phyloP scores from a whole-genome alignment of 805 yeast genomes.

The Metschnikowia kunwiensis region DNA sequence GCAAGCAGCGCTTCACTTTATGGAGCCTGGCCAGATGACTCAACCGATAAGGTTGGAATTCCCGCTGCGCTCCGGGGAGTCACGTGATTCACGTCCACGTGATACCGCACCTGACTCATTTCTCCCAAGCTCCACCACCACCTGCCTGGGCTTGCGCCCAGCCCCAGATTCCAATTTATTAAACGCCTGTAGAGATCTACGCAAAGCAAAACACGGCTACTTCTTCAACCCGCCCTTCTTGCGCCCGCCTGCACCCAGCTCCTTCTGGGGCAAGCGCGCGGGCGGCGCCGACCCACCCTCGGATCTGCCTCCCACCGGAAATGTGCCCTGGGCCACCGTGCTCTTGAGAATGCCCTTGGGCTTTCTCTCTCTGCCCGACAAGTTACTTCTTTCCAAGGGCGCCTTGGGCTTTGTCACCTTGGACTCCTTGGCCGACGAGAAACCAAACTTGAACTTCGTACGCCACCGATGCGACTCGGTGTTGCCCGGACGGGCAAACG shows the following conservation, averaged over 20 bases:
- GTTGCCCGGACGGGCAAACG: not conserved
- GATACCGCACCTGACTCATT: no score
- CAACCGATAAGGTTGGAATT: no score
- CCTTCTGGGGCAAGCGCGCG: constrained; percentile 1
- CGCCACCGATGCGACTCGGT: constrained; percentile 4
- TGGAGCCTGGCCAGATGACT: no score
- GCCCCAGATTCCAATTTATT: no score
- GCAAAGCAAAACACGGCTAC: no score
- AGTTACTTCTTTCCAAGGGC: not conserved
- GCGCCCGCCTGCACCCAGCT: constrained; percentile 1
- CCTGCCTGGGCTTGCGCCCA: no score
- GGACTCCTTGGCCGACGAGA: constrained; percentile 3
- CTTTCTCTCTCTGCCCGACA: not conserved
- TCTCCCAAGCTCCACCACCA: no score
- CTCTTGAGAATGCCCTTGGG: constrained; percentile 9
- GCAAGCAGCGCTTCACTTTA: no score
- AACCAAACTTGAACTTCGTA: constrained; percentile 1
- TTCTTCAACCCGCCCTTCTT: not conserved
- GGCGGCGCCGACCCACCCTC: not conserved
- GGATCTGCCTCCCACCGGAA: constrained; percentile 1
- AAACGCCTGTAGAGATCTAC: no score
- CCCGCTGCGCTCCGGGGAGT: no score
- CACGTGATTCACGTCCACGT: no score
- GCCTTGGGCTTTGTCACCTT: constrained; percentile 5
- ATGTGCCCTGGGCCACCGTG: not conserved